Percentiles rank a stretch among this genome's conserved stretches.
Evolutionary conservation across 2,329 filamentous ascomycete species (phyloP).

Genomic region (Esteya vermicola): DNA sequence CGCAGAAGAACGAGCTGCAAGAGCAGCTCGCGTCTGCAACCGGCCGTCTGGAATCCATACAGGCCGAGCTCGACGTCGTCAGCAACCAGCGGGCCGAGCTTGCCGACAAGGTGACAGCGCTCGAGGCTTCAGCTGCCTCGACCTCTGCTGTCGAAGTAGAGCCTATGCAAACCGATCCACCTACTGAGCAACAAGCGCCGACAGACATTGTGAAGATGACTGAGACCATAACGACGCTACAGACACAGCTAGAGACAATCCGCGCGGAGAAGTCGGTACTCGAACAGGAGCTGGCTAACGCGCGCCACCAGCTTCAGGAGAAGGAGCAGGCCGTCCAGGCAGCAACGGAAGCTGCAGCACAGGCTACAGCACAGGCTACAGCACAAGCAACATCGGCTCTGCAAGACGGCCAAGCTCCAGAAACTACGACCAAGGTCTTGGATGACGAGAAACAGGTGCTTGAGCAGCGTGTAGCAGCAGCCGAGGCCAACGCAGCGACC

Average conservation of each 20-base stretch:
- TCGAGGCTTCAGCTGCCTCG: conserved; percentile 22
- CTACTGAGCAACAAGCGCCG: too few relatives aligned
- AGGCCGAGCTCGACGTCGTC: conserved; percentile 41
- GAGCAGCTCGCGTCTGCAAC: conserved; percentile 31
- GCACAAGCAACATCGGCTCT: neutral
- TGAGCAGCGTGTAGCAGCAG: conserved; percentile 45
- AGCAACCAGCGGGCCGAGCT: conserved; percentile 16
- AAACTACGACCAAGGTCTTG: conserved; percentile 24
- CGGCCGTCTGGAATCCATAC: conserved; percentile 20
- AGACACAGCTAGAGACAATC: conserved; percentile 50
- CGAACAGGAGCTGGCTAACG: conserved; percentile 44
- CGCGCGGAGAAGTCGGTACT: conserved; percentile 54
- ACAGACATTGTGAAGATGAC: too few relatives aligned
- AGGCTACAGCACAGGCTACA: neutral
- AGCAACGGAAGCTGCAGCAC: neutral
- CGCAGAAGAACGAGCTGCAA: conserved; percentile 38
- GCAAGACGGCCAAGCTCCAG: neutral
- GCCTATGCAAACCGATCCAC: conserved; percentile 3
- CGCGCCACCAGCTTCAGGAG: conserved; percentile 45
- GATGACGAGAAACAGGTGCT: conserved; percentile 46
- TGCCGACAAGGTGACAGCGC: conserved; percentile 3
- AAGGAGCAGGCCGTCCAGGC: conserved; percentile 26
- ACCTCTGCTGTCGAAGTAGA: conserved; percentile 15
- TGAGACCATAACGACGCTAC: too few relatives aligned
- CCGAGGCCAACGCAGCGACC: conserved; percentile 48